These are phyloP conservation scores for Sporothrix protearum DNA, from an alignment of 2,329 filamentous ascomycete species.

Conservation along the genomic window DNA sequence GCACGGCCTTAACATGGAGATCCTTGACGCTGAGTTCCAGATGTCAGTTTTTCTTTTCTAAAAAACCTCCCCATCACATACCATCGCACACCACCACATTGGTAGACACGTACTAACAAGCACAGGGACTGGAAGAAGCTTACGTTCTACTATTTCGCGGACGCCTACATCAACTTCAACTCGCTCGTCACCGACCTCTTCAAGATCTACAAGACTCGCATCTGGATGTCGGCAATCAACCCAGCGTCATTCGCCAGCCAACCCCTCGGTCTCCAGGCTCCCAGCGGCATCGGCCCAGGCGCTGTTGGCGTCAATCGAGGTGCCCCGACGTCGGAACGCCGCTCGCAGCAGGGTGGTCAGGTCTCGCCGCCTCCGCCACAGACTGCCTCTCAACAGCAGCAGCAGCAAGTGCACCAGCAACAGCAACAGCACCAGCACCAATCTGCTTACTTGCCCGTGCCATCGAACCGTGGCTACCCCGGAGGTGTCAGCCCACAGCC, in stretches of 20 bases:
- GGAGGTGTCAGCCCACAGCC: conserved; percentile 28
- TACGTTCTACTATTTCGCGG: conserved; percentile 98
- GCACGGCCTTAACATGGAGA: conserved; percentile 91
- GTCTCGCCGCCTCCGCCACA: conserved; percentile 12
- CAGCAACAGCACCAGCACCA: conserved; percentile 17
- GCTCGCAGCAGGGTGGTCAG: conserved; percentile 32
- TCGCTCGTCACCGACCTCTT: conserved; percentile 94
- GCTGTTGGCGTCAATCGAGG: conserved; percentile 58
- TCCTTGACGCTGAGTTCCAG: conserved; percentile 96
- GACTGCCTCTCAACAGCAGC: conserved; percentile 10
- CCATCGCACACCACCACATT: not conserved
- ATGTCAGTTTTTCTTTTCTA: conserved; percentile 60
- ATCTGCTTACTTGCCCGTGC: conserved; percentile 4
- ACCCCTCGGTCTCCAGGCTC: conserved; percentile 66
- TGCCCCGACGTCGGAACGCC: conserved; percentile 47
- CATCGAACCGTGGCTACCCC: conserved; percentile 24
- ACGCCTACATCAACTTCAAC: conserved; percentile 99
- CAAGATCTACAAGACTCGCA: conserved; percentile 98
- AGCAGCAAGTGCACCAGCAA: conserved; percentile 21
- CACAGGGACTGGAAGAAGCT: conserved; percentile 95
- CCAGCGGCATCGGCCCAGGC: conserved; percentile 63
- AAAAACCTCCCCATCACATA: not conserved
- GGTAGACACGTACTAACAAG: conserved; percentile 29
- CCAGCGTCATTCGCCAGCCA: conserved; percentile 89
- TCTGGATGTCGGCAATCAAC: conserved; percentile 99